phyloP scores from a whole-genome alignment of 305 asterid genomes.

The Plantago lanceolata region DNA sequence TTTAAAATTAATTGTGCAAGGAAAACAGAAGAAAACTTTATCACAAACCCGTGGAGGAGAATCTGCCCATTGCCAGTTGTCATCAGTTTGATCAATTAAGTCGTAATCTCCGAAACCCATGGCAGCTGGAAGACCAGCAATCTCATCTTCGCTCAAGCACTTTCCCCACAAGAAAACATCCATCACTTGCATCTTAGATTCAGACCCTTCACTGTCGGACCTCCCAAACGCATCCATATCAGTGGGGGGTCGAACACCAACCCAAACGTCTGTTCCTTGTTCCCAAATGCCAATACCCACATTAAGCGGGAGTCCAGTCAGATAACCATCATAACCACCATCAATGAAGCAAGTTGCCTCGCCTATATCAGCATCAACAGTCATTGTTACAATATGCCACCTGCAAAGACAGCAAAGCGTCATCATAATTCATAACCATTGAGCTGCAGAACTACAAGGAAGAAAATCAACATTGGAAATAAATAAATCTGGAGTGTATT shows the following conservation, averaged over 20 bases:
- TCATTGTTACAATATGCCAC: constrained; percentile 97
- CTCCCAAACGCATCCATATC: constrained; percentile 98
- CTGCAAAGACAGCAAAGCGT: constrained; percentile 42
- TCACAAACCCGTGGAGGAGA: constrained; percentile 90
- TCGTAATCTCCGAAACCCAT: constrained; percentile 77
- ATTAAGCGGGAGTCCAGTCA: constrained; percentile 75
- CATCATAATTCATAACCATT: constrained; percentile 18
- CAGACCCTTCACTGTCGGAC: constrained; percentile 97
- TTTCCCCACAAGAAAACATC: constrained; percentile 98
- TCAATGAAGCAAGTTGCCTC: constrained; percentile 95
- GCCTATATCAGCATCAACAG: constrained; percentile 88
- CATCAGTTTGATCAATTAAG: constrained; percentile 73
- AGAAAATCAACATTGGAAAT: not conserved
- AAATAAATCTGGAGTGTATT: not conserved
- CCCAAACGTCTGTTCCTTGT: constrained; percentile 87
- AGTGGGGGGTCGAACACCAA: constrained; percentile 86
- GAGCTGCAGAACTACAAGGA: constrained; percentile 14
- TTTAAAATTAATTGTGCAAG: not conserved
- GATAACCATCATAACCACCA: constrained; percentile 95
- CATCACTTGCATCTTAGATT: constrained; percentile 96
- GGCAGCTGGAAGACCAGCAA: constrained; percentile 72
- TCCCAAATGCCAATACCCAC: constrained; percentile 84
- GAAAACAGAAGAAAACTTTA: constrained; percentile 21
- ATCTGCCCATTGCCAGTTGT: constrained; percentile 97
- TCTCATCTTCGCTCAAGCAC: constrained; percentile 92